Percentiles rank a stretch among this genome's conserved stretches.
Conservation (phyloP, 176 grass and related monocot genomes). For the Saccharum spontaneum region DNA sequence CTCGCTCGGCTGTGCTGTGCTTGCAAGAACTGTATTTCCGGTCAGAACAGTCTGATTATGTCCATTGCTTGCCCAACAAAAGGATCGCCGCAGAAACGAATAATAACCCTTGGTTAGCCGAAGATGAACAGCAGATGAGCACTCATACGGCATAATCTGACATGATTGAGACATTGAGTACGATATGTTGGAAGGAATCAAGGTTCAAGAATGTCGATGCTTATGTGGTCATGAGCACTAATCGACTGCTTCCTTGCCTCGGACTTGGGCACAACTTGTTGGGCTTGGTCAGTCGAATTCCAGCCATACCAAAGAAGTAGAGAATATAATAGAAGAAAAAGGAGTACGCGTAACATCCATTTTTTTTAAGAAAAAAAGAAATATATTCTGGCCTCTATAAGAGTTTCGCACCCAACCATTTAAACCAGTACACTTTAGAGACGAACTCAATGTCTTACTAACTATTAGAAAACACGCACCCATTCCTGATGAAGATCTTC, state of each 20-base stretch:
- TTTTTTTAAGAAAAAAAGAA: no score
- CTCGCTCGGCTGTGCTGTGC: background rate
- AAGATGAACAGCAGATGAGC: background rate
- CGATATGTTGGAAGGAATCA: background rate
- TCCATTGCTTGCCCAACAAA: background rate
- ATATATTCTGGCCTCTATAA: no score
- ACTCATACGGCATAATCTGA: background rate
- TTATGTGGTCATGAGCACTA: background rate
- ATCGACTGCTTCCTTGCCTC: no score
- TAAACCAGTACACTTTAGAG: no score
- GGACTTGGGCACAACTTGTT: background rate
- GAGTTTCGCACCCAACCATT: no score
- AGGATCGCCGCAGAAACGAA: background rate
- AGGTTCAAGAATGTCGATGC: background rate
- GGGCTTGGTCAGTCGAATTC: background rate
- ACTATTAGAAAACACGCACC: no score
- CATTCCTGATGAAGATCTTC: no score
- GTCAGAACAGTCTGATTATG: background rate
- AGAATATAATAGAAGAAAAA: no score
- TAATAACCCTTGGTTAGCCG: background rate
- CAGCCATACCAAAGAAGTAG: background rate
- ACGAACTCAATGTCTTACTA: no score
- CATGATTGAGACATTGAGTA: background rate
- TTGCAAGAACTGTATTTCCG: background rate
- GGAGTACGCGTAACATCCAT: no score